These are phyloP conservation scores for Spergularia marina DNA, from an alignment of 148 eudicot species.

Conservation along the genomic window DNA sequence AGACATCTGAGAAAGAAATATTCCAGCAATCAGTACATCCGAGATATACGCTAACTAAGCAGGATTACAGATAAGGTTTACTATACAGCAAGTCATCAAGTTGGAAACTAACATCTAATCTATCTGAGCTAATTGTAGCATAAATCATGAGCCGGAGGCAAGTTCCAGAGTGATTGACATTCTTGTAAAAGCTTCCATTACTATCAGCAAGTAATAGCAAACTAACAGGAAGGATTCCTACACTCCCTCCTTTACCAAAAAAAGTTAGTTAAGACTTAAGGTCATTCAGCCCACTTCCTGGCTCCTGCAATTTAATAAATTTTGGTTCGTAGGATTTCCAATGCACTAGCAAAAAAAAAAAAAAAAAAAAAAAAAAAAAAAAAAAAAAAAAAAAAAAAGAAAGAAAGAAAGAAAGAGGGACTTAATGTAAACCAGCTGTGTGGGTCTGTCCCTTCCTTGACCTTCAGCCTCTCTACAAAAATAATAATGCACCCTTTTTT, in stretches of 20 bases:
- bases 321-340: conserved; percentile 23
- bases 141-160: conserved; percentile 25
- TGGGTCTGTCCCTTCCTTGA: conserved; percentile 25
- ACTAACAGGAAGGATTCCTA: conserved; percentile 22
- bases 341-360: conserved; percentile 10
- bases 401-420: not conserved
- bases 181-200: conserved; percentile 9
- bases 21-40: not conserved
- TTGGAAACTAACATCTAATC: conserved; percentile 29
- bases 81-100: conserved; percentile 21
- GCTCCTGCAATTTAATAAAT: not conserved
- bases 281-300: conserved; percentile 12
- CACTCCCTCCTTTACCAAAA: conserved; percentile 17
- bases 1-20: too few species aligned
- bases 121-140: conserved; percentile 10
- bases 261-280: conserved; percentile 23
- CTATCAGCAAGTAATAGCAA: conserved; percentile 9
- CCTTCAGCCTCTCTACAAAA: conserved; percentile 32
- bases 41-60: conserved; percentile 22
- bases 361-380: too few species aligned
- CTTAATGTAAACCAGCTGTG: conserved; percentile 13
- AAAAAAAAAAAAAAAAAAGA: not conserved
- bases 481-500: not conserved
- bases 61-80: conserved; percentile 20
- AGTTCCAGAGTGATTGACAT: conserved; percentile 31